These are phyloP conservation scores for Styphnolobium japonicum DNA, from an alignment of 306 rosid species.

Conservation along the genomic window DNA sequence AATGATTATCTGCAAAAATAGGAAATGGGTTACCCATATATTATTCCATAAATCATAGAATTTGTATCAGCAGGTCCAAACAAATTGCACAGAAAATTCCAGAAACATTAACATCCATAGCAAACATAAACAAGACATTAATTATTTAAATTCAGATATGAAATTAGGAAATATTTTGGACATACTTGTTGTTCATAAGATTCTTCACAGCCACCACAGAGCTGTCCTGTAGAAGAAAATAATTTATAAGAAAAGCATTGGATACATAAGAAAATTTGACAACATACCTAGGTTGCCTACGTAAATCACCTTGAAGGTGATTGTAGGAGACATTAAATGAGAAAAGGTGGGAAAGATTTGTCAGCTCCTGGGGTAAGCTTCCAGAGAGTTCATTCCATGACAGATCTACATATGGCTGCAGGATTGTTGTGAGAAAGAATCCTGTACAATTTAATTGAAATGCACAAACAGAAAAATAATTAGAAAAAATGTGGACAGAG, in stretches of 20 bases:
- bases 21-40: too few species aligned
- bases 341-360: conserved; percentile 76
- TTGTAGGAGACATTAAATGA: conserved; percentile 81
- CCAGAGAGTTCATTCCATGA: conserved; percentile 81
- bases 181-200: too few species aligned
- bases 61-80: background rate
- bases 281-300: too few species aligned
- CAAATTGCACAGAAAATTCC: background rate
- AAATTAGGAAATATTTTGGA: too few species aligned
- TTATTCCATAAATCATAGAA: background rate
- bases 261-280: too few species aligned
- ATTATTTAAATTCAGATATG: too few species aligned
- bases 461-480: conserved; percentile 16
- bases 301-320: conserved; percentile 84
- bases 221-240: too few species aligned
- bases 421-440: conserved; percentile 84
- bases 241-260: too few species aligned
- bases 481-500: conserved; percentile 8
- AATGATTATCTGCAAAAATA: too few species aligned
- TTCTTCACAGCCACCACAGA: too few species aligned
- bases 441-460: conserved; percentile 51
- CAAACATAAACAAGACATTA: too few species aligned
- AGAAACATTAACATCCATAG: too few species aligned
- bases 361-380: conserved; percentile 82
- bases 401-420: conserved; percentile 65